Evolutionary conservation across 768 basidiomycete genomes (phyloP), one percentile per base, ranked within the genome.

Genomic region (Lactifluus rugatus): DNA sequence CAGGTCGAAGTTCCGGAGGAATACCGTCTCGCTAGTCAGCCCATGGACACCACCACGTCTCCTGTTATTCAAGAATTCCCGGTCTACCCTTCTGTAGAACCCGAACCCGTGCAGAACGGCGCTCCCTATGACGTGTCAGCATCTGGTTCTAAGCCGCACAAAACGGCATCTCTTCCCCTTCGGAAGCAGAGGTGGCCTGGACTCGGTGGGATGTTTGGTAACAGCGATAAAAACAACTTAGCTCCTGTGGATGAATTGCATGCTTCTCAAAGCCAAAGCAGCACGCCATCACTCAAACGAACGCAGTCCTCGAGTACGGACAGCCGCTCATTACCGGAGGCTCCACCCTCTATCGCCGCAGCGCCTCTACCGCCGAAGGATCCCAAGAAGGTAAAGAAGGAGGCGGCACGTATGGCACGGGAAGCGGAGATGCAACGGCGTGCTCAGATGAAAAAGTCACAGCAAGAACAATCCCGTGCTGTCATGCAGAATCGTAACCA

Each of bases 401-500:
- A 91, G 71, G 85, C 85, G 2, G 84, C 88, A 66, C 81, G 86
- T 39, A 70, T 87, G 51, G 81, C 83, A 56, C 81, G 79, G 58
- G 91, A 94, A 70, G 87, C 88, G 19, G 90, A 93, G 75, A 81
- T 85, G 66, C 87, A 89, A 64, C 84, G 86, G 61, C 88, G 91
- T 62, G 83, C 83, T 56, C 76, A 88, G 61, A 82, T 79, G 17
- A 82, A 85, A 69, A 83, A 82, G 65, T 83, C 75, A 67, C 83
- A 89, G 61, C 82, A 84, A 65, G 93, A 96, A 66, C 87, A 93
- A 70, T 89, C 93, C 17, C 82, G 93, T 54, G 91, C 90, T 45
- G 93, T 95, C 71, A 87, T 94, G 84, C 81, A 85, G 66, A 95
- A 94, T 75, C 86, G 90, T 62, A 84, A 81, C 59, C 82, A 85